Percentiles rank a stretch among this genome's conserved stretches.
phyloP scores from a whole-genome alignment of 805 yeast species.

The Schwanniomyces yamadae region DNA sequence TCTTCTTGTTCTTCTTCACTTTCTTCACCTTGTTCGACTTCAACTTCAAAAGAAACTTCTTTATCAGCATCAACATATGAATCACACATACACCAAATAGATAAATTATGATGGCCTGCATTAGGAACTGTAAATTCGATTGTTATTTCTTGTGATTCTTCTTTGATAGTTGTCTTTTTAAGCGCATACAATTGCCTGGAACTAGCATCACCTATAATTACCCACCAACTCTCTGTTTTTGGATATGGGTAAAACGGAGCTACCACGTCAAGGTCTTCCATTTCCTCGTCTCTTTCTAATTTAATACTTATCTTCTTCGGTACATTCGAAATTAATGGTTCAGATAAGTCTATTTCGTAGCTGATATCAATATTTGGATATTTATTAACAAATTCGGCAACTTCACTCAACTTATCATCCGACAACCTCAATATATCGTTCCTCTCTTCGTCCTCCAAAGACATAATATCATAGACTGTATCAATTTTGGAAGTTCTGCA shows the following conservation, averaged over 20 bases:
- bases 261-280: conserved; percentile 57
- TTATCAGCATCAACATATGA: conserved; percentile 92
- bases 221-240: conserved; percentile 82
- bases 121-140: conserved; percentile 58
- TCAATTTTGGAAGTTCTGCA: conserved; percentile 58
- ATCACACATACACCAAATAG: conserved; percentile 87
- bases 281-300: conserved; percentile 74
- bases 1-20: conserved; percentile 6
- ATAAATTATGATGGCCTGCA: conserved; percentile 60
- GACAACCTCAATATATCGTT: conserved; percentile 57
- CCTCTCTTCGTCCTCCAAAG: conserved; percentile 75
- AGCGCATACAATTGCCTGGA: conserved; percentile 68
- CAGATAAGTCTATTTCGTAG: conserved; percentile 46
- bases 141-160: conserved; percentile 51
- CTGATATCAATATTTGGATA: conserved; percentile 82
- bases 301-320: conserved; percentile 47
- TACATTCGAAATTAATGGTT: conserved; percentile 47
- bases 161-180: conserved; percentile 56
- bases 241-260: conserved; percentile 58
- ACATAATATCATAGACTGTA: conserved; percentile 76
- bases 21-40: conserved; percentile 29
- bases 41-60: conserved; percentile 59
- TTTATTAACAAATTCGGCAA: conserved; percentile 85
- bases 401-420: conserved; percentile 52
- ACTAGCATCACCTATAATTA: conserved; percentile 70